phyloP scores from a whole-genome alignment of 768 basidiomycete genomes.

The Lactifluus piperatus region DNA sequence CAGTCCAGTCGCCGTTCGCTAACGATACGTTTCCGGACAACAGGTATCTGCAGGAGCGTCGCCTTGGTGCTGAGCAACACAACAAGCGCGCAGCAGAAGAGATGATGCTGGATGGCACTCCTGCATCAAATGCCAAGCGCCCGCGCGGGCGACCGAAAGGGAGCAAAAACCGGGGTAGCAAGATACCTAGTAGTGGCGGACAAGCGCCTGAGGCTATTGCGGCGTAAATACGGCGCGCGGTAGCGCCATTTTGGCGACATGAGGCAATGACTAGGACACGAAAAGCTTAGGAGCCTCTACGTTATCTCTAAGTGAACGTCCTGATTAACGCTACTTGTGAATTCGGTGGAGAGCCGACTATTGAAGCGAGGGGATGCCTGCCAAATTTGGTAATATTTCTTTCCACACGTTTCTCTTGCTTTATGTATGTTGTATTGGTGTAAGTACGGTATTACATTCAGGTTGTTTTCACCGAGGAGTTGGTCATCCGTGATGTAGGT shows the following conservation, averaged over 20 bases:
- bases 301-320: background rate
- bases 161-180: constrained; percentile 26
- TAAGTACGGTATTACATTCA: background rate
- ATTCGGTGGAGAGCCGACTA: constrained; percentile 12
- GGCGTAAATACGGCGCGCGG: background rate
- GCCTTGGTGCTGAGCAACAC: constrained; percentile 23
- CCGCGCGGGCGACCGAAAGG: constrained; percentile 31
- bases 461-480: background rate
- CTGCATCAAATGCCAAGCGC: constrained; percentile 25
- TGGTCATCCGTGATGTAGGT: too few relatives aligned
- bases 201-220: constrained; percentile 5
- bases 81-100: constrained; percentile 25
- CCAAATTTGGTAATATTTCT: background rate
- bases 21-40: background rate
- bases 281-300: background rate
- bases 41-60: constrained; percentile 29
- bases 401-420: background rate
- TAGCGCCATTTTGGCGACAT: background rate
- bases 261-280: background rate
- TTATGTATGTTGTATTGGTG: constrained; percentile 6
- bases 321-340: background rate
- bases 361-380: background rate
- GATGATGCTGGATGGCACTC: constrained; percentile 8
- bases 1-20: background rate
- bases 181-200: constrained; percentile 1